phyloP scores from a whole-genome alignment of 495 filamentous ascomycete genomes.

The Trichoderma gamsii region DNA sequence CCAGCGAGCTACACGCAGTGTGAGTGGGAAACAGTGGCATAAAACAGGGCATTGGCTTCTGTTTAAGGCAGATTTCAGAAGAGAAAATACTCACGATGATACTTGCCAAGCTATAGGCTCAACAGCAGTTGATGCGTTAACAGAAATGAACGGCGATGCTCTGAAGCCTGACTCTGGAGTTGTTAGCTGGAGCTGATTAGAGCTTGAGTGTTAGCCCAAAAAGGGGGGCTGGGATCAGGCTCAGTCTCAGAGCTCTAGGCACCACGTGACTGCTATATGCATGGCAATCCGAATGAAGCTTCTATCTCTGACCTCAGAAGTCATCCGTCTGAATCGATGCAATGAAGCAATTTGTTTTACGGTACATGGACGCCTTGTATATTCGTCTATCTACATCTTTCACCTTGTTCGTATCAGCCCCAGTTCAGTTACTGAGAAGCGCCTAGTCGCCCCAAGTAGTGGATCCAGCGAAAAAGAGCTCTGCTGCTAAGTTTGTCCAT shows the following conservation, averaged over 20 bases:
- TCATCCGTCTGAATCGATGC: not conserved
- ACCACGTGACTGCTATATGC: not conserved
- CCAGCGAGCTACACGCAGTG: not conserved
- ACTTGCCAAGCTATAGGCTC: not conserved
- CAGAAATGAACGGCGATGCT: conserved; percentile 5
- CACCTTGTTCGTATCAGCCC: not conserved
- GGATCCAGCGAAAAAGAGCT: not conserved
- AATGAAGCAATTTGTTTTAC: not conserved
- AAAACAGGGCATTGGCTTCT: not conserved
- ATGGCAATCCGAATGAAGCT: too few relatives aligned
- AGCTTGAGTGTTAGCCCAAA: not conserved
- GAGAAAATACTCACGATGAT: not conserved
- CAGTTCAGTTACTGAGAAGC: not conserved
- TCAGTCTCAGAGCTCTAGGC: not conserved
- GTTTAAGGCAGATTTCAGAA: not conserved
- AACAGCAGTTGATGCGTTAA: not conserved
- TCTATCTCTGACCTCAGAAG: too few relatives aligned
- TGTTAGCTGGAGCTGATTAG: not conserved
- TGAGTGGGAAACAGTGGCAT: not conserved
- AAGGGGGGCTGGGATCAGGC: not conserved
- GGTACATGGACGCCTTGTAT: too few relatives aligned
- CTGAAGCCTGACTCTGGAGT: not conserved
- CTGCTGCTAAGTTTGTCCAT: not conserved
- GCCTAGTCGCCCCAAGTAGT: not conserved
- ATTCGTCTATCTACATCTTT: too few relatives aligned